Percentiles rank a stretch among this genome's conserved stretches.
Conservation (phyloP, 116 monocot genomes). For the Cymodocea nodosa region DNA sequence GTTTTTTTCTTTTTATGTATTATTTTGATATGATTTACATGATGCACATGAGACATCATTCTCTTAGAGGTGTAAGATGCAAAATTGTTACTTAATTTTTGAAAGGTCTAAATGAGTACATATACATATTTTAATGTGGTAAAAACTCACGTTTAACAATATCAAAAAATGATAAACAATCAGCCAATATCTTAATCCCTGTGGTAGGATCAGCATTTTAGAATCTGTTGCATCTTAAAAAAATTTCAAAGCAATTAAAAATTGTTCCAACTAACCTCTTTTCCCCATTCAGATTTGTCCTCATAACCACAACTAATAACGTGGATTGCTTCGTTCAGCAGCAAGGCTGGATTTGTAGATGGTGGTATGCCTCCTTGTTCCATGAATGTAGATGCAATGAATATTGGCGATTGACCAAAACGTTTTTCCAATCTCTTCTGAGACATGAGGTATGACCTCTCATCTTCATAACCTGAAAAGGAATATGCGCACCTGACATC, state of each 20-base stretch:
- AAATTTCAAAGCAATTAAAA: neutral
- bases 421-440: slow-evolving; percentile 64
- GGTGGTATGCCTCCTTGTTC: slow-evolving; percentile 62
- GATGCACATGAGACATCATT: too few species aligned
- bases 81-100: too few species aligned
- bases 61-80: too few species aligned
- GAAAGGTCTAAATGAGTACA: too few species aligned
- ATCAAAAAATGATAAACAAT: too few species aligned
- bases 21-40: too few species aligned
- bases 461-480: slow-evolving; percentile 53
- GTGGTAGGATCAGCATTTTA: too few species aligned
- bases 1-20: too few species aligned
- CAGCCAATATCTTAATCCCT: too few species aligned
- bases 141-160: too few species aligned
- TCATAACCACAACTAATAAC: slow-evolving; percentile 72
- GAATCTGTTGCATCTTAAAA: neutral
- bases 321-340: slow-evolving; percentile 70
- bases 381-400: slow-evolving; percentile 71
- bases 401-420: slow-evolving; percentile 67
- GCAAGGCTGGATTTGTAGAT: slow-evolving; percentile 47
- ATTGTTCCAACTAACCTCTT: slow-evolving; percentile 34
- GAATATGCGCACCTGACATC: neutral
- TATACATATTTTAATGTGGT: too few species aligned
- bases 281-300: slow-evolving; percentile 75
- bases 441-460: slow-evolving; percentile 55